Evolutionary conservation across 306 rosid genomes (phyloP).

Genomic region (Fragaria nilgerrensis): DNA sequence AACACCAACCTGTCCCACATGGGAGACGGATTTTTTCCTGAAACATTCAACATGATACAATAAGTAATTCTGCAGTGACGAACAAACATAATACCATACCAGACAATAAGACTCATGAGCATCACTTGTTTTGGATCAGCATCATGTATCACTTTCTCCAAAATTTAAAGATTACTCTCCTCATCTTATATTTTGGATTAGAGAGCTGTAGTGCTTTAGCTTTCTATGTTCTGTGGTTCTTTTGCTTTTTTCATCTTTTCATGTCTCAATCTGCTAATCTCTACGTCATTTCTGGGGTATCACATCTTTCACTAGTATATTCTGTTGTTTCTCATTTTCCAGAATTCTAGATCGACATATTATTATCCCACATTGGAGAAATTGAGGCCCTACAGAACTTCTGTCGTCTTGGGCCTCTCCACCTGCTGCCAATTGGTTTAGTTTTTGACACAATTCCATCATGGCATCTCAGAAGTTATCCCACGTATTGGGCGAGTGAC

Average conservation of each 20-base stretch:
- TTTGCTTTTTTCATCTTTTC: background rate
- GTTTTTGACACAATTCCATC: background rate
- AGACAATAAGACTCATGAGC: background rate
- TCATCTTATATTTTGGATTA: background rate
- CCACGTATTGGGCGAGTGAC: background rate
- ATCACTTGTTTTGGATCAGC: background rate
- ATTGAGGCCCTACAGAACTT: background rate
- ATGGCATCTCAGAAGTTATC: background rate
- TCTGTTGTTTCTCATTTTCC: background rate
- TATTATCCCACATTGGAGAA: background rate
- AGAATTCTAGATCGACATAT: background rate
- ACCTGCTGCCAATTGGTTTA: background rate
- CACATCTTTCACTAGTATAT: background rate
- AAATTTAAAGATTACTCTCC: background rate
- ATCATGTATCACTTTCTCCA: background rate
- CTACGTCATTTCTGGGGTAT: background rate
- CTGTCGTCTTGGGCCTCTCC: background rate
- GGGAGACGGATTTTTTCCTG: slow-evolving; percentile 88
- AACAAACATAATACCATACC: background rate
- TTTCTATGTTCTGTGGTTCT: background rate
- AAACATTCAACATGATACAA: slow-evolving; percentile 15
- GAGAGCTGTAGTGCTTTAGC: background rate
- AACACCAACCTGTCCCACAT: slow-evolving; percentile 97
- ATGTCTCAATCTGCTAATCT: background rate
- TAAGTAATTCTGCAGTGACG: background rate